Evolutionary conservation across 2,329 filamentous ascomycete species (phyloP), one percentile per base, ranked within the genome.

Genomic region (Colletotrichum lindemuthianum): DNA sequence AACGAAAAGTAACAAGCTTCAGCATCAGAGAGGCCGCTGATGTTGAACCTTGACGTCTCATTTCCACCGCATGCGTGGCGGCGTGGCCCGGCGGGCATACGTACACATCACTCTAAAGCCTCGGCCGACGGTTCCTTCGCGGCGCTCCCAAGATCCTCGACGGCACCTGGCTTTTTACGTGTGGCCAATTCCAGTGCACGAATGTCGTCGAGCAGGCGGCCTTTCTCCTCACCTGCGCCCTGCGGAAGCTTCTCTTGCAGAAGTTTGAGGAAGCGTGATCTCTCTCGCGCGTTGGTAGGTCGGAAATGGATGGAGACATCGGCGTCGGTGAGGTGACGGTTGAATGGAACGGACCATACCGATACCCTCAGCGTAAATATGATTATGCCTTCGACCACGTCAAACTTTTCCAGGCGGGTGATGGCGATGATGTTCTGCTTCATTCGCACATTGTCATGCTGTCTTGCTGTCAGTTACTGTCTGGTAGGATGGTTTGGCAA

Each of bases 91-190:
- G 24, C 24, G 24, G 24, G 24, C 24, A 24, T 24, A 24, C 24
- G 24, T 1, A 24, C 24, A 24, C 24, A 1, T 24, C 24, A 24
- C 3, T 24, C 24, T 24, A 24, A 24, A 24, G 24, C 24, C 24
- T 24, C 24, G 4, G 24, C 24, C 24, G 24, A 24, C 24, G 24
- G 24, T 24, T 24, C 5, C 24, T 24, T 24, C 6, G 44, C 15
- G 34, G 79, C 76, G 64, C 74, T 78, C 1, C 88, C 88, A 63
- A 89, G 73, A 74, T 93, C 90, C 74, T 96, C 92, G 34, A 90
- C 85, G 2, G 92, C 92, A 74, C 86, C 90, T 40, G 79, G 76
- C 61, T 88, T 81, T 76, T 94, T 85, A 92, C 93, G 97, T 37
- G 90, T 93, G 63, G 83, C 81, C 71, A 81, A 81, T 79, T 97